Conservation (phyloP, 495 filamentous ascomycete genomes). For the Penicillium roqueforti region DNA sequence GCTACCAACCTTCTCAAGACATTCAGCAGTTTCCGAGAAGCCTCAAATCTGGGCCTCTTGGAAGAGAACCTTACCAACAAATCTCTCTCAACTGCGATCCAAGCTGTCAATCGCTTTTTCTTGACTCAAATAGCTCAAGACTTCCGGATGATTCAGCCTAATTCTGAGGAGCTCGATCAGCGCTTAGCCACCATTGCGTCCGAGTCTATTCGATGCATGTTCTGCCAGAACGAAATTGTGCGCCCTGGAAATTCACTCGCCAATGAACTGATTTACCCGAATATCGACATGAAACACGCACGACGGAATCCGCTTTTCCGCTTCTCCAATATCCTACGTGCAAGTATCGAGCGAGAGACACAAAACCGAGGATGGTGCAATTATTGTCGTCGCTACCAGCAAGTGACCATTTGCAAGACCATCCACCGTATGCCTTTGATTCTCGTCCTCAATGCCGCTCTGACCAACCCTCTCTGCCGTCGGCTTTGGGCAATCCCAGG, state of each 20-base stretch:
- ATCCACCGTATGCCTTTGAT: slow-evolving; percentile 77
- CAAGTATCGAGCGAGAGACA: slow-evolving; percentile 79
- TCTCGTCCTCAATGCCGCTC: slow-evolving; percentile 76
- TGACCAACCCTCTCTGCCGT: slow-evolving; percentile 64
- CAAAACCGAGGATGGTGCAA: slow-evolving; percentile 86
- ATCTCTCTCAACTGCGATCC: slow-evolving; percentile 68
- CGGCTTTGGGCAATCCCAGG: slow-evolving; percentile 80
- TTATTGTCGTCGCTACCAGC: slow-evolving; percentile 79
- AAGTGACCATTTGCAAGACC: slow-evolving; percentile 70
- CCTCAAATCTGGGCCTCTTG: slow-evolving; percentile 65
- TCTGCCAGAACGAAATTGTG: slow-evolving; percentile 73
- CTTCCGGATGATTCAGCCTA: slow-evolving; percentile 58
- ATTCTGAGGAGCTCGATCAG: slow-evolving; percentile 55
- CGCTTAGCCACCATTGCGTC: slow-evolving; percentile 52
- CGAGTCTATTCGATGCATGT: slow-evolving; percentile 69
- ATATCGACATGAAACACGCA: slow-evolving; percentile 41
- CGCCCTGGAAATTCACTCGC: slow-evolving; percentile 64
- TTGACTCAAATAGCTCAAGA: slow-evolving; percentile 68
- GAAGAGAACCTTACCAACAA: slow-evolving; percentile 75
- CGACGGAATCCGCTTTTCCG: slow-evolving; percentile 53
- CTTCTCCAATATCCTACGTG: slow-evolving; percentile 81
- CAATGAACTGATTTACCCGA: slow-evolving; percentile 83
- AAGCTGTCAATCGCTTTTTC: slow-evolving; percentile 72
- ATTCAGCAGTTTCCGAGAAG: slow-evolving; percentile 72
- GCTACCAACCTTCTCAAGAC: slow-evolving; percentile 95